Evolutionary conservation across 2,329 filamentous ascomycete species (phyloP), one percentile per base, ranked within the genome.

Genomic region (Botryotinia narcissicola): DNA sequence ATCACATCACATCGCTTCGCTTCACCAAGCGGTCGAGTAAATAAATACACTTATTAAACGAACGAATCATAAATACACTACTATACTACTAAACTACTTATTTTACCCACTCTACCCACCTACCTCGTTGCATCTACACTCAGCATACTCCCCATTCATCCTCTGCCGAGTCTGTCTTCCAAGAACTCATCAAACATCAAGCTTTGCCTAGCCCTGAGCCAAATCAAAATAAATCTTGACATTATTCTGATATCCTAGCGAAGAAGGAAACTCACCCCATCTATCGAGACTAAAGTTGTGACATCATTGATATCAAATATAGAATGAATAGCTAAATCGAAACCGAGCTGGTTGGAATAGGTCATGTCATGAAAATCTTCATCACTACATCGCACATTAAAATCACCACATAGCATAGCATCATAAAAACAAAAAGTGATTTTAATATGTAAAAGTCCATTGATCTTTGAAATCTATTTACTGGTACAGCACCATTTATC

Each of bases 391-490:
- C 32, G 16, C 20, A 66, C 6, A 46, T 16, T 35, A 40, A 8
- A 37, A 54, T 42, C 10, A 42, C 32, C 25, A 63, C 29, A 22
- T 22, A 35, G 57, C 57, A 60, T 32, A 60, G 51, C 51, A 57
- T 60, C 57, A 60, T 35, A 35, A 9, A 29, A 20, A 29, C 60
- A 44, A 48, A 66, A n/a, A 51, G 14, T 10, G 7, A 32, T 42
- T 16, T 64, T 35, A 10, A 51, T 12, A 40, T 57, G 25, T 57
- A 25, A 32, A 42, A 42, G 25, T 57, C 9, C 48, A 42, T 68
- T 57, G 18, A 68, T 68, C 48, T 57, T 42, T 32, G 22, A 37
- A 25, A 68, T 68, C 66, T 68, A 68, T 68, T 42, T 57, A 57
- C 48, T 54, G 40, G 40, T n/a, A 14, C 61, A 46, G 14, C 44